Conservation (phyloP, 2,329 filamentous ascomycete species). For the Ophiostoma sp. region DNA sequence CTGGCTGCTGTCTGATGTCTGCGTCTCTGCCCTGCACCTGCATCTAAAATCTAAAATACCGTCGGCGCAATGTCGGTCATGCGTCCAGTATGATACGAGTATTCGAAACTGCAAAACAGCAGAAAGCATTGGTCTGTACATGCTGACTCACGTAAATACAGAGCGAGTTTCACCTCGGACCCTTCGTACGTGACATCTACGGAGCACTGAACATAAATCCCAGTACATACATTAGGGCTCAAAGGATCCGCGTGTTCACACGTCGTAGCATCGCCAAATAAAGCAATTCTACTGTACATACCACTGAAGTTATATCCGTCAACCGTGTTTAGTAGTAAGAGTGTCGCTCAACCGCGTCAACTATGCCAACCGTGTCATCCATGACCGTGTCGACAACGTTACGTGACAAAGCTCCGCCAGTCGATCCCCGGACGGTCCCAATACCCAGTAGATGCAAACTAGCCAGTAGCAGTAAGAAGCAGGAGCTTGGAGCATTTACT, state of each 20-base stretch:
- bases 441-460: conserved; percentile 7
- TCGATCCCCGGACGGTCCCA: conserved; percentile 4
- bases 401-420: conserved; percentile 6
- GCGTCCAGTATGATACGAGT: background rate
- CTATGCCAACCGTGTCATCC: background rate
- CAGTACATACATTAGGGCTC: too few relatives aligned
- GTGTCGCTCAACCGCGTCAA: too few relatives aligned
- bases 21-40: background rate
- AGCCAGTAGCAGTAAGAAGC: background rate
- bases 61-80: conserved; percentile 4
- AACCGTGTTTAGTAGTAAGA: background rate
- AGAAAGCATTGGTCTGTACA: background rate
- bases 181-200: too few relatives aligned
- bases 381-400: background rate
- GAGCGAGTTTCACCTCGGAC: background rate
- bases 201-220: too few relatives aligned
- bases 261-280: background rate
- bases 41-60: background rate
- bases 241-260: background rate
- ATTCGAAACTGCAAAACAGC: background rate
- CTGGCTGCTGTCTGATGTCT: background rate
- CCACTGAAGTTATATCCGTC: background rate
- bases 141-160: too few relatives aligned
- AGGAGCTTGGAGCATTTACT: background rate
- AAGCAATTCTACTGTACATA: background rate